Conservation (phyloP, 257 asterid genomes). For the Perilla frutescens region DNA sequence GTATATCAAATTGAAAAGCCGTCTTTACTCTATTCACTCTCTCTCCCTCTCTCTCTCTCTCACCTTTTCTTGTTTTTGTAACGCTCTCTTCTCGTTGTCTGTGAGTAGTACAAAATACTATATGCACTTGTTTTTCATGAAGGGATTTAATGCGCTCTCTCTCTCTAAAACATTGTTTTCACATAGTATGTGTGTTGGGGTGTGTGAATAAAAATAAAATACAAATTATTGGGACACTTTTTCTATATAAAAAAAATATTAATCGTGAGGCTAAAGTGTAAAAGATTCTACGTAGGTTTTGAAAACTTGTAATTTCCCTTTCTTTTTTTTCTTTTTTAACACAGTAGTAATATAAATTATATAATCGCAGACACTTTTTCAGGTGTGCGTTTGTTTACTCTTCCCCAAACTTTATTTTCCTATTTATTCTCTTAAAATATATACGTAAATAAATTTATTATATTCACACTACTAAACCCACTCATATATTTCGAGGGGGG, state of each 20-base stretch:
- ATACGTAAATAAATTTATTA: too few relatives aligned
- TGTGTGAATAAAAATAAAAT: not conserved
- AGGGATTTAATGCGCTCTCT: constrained; percentile 41
- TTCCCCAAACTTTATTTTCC: not conserved
- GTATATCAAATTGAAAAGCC: constrained; percentile 38
- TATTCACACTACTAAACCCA: too few relatives aligned
- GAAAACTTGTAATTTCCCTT: not conserved
- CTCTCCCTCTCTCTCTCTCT: constrained; percentile 21
- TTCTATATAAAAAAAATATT: not conserved
- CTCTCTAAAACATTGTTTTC: constrained; percentile 34
- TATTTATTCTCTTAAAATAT: not conserved
- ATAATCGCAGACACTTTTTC: not conserved
- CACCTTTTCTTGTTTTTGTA: constrained; percentile 39
- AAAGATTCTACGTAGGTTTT: constrained; percentile 31
- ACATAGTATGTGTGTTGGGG: constrained; percentile 35
- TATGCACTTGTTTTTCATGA: constrained; percentile 44
- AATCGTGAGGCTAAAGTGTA: constrained; percentile 22
- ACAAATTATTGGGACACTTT: not conserved
- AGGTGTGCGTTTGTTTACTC: not conserved
- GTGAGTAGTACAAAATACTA: constrained; percentile 31
- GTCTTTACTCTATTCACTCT: constrained; percentile 32
- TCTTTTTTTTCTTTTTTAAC: not conserved
- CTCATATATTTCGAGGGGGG: too few relatives aligned
- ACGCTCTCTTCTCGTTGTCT: constrained; percentile 44
- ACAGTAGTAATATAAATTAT: too few relatives aligned